Evolutionary conservation across 805 yeast species (phyloP).

Genomic region (Cyberlindnera maritima): DNA sequence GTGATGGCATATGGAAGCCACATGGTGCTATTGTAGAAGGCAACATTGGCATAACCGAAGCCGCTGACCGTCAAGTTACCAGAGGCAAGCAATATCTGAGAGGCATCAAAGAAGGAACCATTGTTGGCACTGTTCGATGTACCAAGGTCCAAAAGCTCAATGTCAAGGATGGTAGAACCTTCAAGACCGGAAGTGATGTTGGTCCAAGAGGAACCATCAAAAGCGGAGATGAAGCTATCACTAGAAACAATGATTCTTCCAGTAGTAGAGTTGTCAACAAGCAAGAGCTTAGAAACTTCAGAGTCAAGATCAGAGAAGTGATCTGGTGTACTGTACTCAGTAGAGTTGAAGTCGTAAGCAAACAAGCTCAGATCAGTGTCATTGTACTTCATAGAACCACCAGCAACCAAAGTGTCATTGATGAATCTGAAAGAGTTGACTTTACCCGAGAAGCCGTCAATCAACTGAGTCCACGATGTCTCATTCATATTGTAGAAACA

Average conservation of each 20-base stretch:
- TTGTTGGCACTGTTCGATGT: conserved; percentile 30
- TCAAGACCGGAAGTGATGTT: conserved; percentile 35
- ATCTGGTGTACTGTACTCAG: conserved; percentile 27
- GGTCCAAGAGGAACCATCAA: conserved; percentile 49
- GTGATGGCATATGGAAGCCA: conserved; percentile 70
- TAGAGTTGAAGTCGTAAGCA: conserved; percentile 49
- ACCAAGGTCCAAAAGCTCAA: conserved; percentile 39
- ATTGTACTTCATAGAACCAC: conserved; percentile 52
- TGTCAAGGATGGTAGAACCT: conserved; percentile 42
- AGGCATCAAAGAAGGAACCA: conserved; percentile 39
- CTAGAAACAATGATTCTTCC: conserved; percentile 45
- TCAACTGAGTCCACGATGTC: conserved; percentile 50
- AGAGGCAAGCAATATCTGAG: conserved; percentile 49
- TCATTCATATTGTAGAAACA: conserved; percentile 61
- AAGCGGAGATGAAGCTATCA: conserved; percentile 33
- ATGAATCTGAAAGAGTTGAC: conserved; percentile 53
- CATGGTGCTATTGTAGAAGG: conserved; percentile 57
- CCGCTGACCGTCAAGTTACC: conserved; percentile 50
- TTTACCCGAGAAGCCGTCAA: conserved; percentile 44
- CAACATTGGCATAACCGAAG: conserved; percentile 59
- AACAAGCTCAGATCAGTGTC: conserved; percentile 41
- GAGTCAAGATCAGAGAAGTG: conserved; percentile 20
- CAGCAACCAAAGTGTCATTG: conserved; percentile 39
- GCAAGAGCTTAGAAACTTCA: conserved; percentile 39
- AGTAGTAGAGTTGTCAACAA: conserved; percentile 43